These are phyloP conservation scores for Fusarium sp. DNA, from an alignment of 2,329 filamentous ascomycete species.

Conservation along the genomic window DNA sequence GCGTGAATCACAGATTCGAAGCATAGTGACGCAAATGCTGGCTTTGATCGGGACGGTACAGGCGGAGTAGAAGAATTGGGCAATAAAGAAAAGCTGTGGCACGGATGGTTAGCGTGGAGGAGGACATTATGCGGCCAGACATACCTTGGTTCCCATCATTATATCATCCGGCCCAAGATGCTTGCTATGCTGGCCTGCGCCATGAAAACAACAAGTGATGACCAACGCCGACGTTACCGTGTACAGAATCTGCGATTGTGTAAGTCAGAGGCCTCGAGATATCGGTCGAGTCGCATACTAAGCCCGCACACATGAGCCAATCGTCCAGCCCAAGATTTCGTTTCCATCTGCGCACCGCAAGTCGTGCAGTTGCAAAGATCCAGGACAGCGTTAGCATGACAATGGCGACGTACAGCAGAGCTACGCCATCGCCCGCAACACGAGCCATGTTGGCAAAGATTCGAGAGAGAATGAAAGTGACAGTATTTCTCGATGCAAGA, in stretches of 20 bases:
- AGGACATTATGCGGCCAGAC: accelerated
- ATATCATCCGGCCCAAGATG: slow-evolving; percentile 2
- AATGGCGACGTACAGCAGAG: slow-evolving; percentile 37
- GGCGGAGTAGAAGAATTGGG: slow-evolving; percentile 41
- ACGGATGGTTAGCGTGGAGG: neutral
- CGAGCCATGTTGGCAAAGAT: slow-evolving; percentile 20
- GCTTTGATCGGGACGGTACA: slow-evolving; percentile 48
- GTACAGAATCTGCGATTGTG: slow-evolving; percentile 25
- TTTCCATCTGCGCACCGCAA: slow-evolving; percentile 37
- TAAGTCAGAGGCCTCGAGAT: neutral
- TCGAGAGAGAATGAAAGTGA: neutral
- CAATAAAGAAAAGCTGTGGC: slow-evolving; percentile 41
- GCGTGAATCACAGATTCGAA: slow-evolving; percentile 46
- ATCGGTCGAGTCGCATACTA: slow-evolving; percentile 13
- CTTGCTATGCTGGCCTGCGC: slow-evolving; percentile 30
- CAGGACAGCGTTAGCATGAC: slow-evolving; percentile 37
- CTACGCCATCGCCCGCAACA: slow-evolving; percentile 34
- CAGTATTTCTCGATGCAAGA: too few relatives aligned
- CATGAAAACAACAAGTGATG: slow-evolving; percentile 40
- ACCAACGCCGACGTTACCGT: slow-evolving; percentile 33
- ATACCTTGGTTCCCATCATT: slow-evolving; percentile 42
- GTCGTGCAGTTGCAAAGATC: slow-evolving; percentile 13
- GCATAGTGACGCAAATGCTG: slow-evolving; percentile 50
- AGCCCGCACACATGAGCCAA: slow-evolving; percentile 41
- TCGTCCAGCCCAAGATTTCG: slow-evolving; percentile 41